phyloP scores from a whole-genome alignment of 1,284 basidiomycete species.

The Boletellus dicymbophilus region DNA sequence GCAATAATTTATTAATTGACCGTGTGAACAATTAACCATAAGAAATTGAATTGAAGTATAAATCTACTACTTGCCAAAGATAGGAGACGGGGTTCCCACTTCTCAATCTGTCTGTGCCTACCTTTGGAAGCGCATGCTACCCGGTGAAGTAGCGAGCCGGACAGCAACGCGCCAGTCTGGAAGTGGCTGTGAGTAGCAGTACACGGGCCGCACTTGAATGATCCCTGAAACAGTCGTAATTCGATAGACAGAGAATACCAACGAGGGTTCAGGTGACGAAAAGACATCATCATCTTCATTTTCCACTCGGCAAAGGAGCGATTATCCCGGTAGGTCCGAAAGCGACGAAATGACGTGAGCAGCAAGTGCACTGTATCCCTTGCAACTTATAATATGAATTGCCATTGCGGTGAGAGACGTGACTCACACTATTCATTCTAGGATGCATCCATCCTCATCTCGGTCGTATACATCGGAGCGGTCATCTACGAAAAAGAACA shows the following conservation, averaged over 20 bases:
- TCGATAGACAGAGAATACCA: neutral
- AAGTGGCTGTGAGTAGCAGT: constrained; percentile 6
- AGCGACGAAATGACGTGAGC: too few species aligned
- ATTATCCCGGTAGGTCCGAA: neutral
- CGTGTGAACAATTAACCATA: too few species aligned
- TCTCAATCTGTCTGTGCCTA: too few species aligned
- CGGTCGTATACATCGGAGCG: neutral
- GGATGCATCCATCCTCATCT: constrained; percentile 7
- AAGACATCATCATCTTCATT: neutral
- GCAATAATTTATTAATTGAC: too few species aligned
- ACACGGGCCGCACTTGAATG: neutral
- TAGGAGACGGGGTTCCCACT: too few species aligned
- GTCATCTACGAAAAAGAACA: constrained; percentile 20
- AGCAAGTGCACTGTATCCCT: neutral
- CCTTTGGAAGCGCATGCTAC: too few species aligned
- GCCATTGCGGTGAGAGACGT: neutral
- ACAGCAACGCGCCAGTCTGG: neutral
- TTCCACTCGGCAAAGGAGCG: neutral
- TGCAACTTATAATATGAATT: constrained; percentile 5
- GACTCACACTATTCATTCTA: constrained; percentile 3
- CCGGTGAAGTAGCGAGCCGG: neutral
- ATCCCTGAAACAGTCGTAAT: too few species aligned
- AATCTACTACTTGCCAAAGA: too few species aligned
- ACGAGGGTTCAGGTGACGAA: neutral
- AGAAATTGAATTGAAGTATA: too few species aligned